Evolutionary conservation across 176 grass and related monocot species (phyloP), one percentile per base, ranked within the genome.

Genomic region (Zoysia japonica): DNA sequence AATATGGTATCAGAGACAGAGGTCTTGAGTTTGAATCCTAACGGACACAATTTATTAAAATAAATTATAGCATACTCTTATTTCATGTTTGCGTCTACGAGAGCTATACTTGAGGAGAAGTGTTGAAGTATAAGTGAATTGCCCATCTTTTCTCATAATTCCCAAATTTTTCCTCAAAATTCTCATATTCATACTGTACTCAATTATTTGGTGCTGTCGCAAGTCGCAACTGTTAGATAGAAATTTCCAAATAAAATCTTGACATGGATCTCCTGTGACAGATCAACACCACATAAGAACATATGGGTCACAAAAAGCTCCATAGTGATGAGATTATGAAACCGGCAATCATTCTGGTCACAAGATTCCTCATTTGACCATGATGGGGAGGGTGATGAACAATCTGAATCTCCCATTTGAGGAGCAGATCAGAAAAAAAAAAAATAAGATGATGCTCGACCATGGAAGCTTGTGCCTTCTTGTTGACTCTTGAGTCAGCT

Each of bases 361-460:
- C 64, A 67, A 83, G 77, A 85, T 85, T 80, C 70, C 50, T 68
- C 17, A 80, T 80, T 80, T 80, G 77, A 86, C 83, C 83, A 59
- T 48, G 41, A 80, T 59, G 68, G n/a, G 14, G 40, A 11, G 15
- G 61, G 11, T 3, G 48, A 43, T 42, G 7, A 74, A 47, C 81
- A 67, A 28, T 48, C 83, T 72, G 56, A 85, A 73, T 41, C 50
- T 40, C 49, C 60, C 45, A 46, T 71, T 54, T 9, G 42, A 74
- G 70, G 28, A 62, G 46, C 59, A 74, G 11, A 74, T 16, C 20
- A 76, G 7, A 39, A 68, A 76, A 28, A 28, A 28, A 28, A 28
- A 28, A 28, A 28, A 28, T 0, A 28, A 76, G 16, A 20, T 11
- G 63, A 16, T 76, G 44, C 10, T 35, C 6, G 28, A 41, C 74